Percentiles rank a stretch among this genome's conserved stretches.
These are phyloP conservation scores for Linderniella brevidens DNA, from an alignment of 257 asterid genomes.

Conservation along the genomic window DNA sequence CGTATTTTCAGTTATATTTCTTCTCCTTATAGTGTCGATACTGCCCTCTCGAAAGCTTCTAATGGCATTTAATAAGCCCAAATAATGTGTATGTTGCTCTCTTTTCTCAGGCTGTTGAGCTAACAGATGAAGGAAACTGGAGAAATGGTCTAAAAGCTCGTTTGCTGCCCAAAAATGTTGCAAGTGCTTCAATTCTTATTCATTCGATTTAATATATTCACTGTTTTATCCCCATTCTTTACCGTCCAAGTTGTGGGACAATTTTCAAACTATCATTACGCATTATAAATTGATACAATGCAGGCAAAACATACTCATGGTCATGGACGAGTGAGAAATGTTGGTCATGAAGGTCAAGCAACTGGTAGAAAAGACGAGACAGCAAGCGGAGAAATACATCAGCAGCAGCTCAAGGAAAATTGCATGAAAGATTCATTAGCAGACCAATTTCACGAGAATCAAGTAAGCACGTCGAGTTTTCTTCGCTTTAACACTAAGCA, in stretches of 20 bases:
- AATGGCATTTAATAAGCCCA: no score
- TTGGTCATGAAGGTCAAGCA: conserved; percentile 37
- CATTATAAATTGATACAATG: background rate
- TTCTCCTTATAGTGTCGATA: background rate
- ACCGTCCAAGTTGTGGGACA: no score
- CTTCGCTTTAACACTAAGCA: no score
- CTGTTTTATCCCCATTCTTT: no score
- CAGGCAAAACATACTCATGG: conserved; percentile 43
- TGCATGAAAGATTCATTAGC: conserved; percentile 17
- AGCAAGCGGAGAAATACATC: conserved; percentile 23
- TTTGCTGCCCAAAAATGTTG: conserved; percentile 40
- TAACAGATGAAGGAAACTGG: conserved; percentile 71
- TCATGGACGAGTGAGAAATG: conserved; percentile 36
- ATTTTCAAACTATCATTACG: no score
- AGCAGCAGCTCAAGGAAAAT: conserved; percentile 16
- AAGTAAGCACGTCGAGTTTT: no score
- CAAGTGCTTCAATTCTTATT: conserved; percentile 15
- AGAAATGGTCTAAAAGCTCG: conserved; percentile 80
- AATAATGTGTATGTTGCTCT: background rate
- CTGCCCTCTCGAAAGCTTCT: no score
- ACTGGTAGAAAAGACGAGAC: conserved; percentile 34
- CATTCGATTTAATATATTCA: background rate
- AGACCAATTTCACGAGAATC: no score
- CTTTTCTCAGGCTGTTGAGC: conserved; percentile 37
- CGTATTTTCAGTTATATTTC: background rate